Evolutionary conservation across 73 alveolate species (phyloP).

Genomic region (Urostyla sp.): DNA sequence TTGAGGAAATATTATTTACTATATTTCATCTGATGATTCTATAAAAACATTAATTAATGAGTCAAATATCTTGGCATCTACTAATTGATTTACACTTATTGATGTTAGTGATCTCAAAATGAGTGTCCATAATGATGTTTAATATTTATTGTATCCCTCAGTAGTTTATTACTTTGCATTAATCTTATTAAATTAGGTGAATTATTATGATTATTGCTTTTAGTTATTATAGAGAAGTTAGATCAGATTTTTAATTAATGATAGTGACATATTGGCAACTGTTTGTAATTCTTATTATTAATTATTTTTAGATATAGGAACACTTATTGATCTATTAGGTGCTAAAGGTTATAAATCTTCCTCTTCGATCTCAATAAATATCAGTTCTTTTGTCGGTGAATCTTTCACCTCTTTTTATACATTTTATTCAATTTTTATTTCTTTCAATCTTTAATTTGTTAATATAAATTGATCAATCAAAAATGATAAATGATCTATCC

Average conservation of each 20-base stretch:
- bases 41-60: slow-evolving; percentile 49
- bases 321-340: slow-evolving; percentile 23
- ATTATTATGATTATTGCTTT: not conserved
- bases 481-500: slow-evolving; percentile 50
- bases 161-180: not conserved
- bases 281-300: not conserved
- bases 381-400: no score
- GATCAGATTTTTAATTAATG: slow-evolving; percentile 33
- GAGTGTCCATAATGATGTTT: slow-evolving; percentile 40
- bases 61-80: slow-evolving; percentile 58
- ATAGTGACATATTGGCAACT: slow-evolving; percentile 13
- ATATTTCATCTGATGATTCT: slow-evolving; percentile 43
- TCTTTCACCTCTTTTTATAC: not conserved
- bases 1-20: slow-evolving; percentile 53
- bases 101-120: slow-evolving; percentile 51
- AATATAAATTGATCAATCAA: slow-evolving; percentile 28
- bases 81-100: slow-evolving; percentile 13
- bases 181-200: not conserved
- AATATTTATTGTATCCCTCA: slow-evolving; percentile 22
- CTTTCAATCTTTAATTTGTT: slow-evolving; percentile 6
- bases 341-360: slow-evolving; percentile 50
- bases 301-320: not conserved
- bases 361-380: slow-evolving; percentile 30
- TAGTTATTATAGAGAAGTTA: slow-evolving; percentile 25
- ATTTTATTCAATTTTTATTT: not conserved